These are phyloP conservation scores for Suillus fuscotomentosus DNA, from an alignment of 768 basidiomycete genomes.

Conservation along the genomic window DNA sequence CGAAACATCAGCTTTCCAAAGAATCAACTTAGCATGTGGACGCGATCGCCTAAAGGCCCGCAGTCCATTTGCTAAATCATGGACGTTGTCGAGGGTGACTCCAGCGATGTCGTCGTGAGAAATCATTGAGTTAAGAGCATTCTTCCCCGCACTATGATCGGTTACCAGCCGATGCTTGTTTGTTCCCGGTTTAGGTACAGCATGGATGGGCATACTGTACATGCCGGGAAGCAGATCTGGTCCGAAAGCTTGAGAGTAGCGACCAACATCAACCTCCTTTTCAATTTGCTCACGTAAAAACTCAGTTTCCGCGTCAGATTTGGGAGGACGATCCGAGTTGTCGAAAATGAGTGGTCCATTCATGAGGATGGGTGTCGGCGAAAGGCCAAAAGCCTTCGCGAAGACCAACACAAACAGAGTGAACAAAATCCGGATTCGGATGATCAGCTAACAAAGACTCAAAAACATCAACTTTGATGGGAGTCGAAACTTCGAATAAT, in stretches of 20 bases:
- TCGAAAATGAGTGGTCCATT: not conserved
- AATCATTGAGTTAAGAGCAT: no score
- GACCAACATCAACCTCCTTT: not conserved
- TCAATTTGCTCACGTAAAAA: constrained; percentile 27
- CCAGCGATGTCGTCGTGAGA: no score
- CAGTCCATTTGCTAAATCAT: no score
- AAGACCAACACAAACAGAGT: constrained; percentile 22
- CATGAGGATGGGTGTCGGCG: not conserved
- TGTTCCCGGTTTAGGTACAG: not conserved
- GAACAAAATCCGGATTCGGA: constrained; percentile 29
- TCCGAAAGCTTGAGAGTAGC: constrained; percentile 23
- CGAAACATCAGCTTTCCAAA: constrained; percentile 37
- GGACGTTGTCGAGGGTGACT: no score
- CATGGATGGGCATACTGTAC: not conserved
- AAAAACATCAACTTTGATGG: constrained; percentile 25
- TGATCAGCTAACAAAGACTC: constrained; percentile 20
- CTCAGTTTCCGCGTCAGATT: not conserved
- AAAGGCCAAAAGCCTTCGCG: constrained; percentile 34
- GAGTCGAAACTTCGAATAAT: constrained; percentile 22
- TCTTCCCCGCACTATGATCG: not conserved
- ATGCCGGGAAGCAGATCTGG: constrained; percentile 24
- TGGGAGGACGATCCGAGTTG: not conserved
- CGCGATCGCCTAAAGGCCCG: accelerated
- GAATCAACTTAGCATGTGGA: no score
- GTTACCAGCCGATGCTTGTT: not conserved